A percentile compares a stretch with the other conserved stretches of the same genome.
These are phyloP conservation scores for Letharia columbiana DNA, from an alignment of 495 filamentous ascomycete genomes.

Conservation along the genomic window DNA sequence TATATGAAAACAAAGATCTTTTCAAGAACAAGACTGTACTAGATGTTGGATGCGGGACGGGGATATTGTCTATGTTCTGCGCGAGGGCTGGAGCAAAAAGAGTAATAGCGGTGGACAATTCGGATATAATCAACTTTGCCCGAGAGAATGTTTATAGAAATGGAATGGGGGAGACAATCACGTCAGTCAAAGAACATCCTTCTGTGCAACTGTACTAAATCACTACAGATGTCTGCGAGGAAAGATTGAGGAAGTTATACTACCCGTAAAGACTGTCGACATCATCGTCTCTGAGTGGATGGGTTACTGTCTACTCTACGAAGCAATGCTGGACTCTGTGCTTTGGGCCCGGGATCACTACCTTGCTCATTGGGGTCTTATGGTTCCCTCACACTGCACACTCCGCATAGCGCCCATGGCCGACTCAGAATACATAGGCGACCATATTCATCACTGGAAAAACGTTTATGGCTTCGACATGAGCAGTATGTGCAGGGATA, in stretches of 20 bases:
- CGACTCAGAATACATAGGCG: constrained; percentile 69
- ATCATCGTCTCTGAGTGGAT: constrained; percentile 98
- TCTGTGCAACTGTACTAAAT: constrained; percentile 10
- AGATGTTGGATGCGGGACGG: constrained; percentile 89
- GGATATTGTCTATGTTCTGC: constrained; percentile 91
- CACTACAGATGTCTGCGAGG: constrained; percentile 56
- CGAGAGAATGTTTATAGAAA: constrained; percentile 78
- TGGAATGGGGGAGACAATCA: constrained; percentile 69
- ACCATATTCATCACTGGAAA: constrained; percentile 63
- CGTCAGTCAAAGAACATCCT: constrained; percentile 33
- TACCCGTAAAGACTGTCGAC: constrained; percentile 77
- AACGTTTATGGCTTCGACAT: constrained; percentile 51
- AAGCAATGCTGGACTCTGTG: constrained; percentile 92
- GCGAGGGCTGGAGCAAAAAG: constrained; percentile 80
- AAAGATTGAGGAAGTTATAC: constrained; percentile 81
- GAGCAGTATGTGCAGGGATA: constrained; percentile 47
- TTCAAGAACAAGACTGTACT: constrained; percentile 87
- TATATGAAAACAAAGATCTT: constrained; percentile 76
- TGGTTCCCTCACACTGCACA: constrained; percentile 85
- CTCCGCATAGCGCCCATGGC: constrained; percentile 79
- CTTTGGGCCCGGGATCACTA: constrained; percentile 81
- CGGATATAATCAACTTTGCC: constrained; percentile 83
- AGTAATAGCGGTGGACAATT: constrained; percentile 91
- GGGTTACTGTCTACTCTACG: constrained; percentile 89
- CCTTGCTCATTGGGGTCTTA: constrained; percentile 65